These are phyloP conservation scores for Hansenula sp. DNA, from an alignment of 1,139 yeast genomes.

Conservation along the genomic window DNA sequence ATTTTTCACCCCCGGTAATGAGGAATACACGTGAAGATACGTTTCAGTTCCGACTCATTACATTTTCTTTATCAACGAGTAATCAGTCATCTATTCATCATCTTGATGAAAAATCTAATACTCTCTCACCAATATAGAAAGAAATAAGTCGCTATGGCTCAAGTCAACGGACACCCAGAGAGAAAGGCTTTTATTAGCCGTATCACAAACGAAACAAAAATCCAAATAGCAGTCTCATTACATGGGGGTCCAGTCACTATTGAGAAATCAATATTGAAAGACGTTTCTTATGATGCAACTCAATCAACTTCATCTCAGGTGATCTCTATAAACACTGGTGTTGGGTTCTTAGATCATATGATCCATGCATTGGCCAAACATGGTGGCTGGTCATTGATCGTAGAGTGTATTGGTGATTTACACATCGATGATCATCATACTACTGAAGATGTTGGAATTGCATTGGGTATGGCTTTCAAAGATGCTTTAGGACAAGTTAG, in stretches of 20 bases:
- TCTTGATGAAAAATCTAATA: not conserved
- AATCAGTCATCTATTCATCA: not conserved
- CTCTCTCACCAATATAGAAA: not conserved
- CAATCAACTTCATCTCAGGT: constrained; percentile 54
- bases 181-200: constrained; percentile 59
- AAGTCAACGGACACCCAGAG: constrained; percentile 11
- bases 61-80: not conserved
- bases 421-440: constrained; percentile 98
- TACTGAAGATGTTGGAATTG: constrained; percentile 92
- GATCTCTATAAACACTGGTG: constrained; percentile 82
- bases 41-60: not conserved
- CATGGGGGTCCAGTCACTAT: constrained; percentile 78
- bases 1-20: constrained; percentile 3
- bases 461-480: constrained; percentile 86
- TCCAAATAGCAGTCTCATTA: constrained; percentile 77
- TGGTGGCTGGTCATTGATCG: constrained; percentile 88
- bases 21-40: not conserved
- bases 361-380: constrained; percentile 95
- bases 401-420: constrained; percentile 90
- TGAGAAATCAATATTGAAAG: constrained; percentile 48
- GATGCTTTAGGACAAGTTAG: constrained; percentile 83
- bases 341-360: constrained; percentile 97
- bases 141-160: constrained; percentile 4
- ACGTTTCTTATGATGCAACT: constrained; percentile 37
- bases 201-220: constrained; percentile 88